Conservation (phyloP, 2,329 filamentous ascomycete genomes). For the Xylariales sp. region DNA sequence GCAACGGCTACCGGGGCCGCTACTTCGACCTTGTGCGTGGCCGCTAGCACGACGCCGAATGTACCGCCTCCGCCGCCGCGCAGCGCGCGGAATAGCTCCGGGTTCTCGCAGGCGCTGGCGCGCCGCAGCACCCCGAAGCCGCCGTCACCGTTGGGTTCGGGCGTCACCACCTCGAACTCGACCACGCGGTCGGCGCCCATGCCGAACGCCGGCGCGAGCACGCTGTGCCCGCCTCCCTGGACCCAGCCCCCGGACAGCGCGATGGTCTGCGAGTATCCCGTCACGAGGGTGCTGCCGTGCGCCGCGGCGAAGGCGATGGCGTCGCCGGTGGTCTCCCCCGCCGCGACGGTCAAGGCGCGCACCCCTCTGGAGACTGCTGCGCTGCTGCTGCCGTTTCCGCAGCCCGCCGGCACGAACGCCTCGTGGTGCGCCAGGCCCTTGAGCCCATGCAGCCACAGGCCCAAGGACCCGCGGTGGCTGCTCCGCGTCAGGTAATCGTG, state of each 20-base stretch:
- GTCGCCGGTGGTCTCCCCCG: conserved; percentile 22
- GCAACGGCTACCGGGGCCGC: conserved; percentile 26
- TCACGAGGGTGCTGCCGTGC: conserved; percentile 20
- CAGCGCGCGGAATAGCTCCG: conserved; percentile 44
- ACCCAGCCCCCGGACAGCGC: conserved; percentile 22
- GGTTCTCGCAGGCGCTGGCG: conserved; percentile 30
- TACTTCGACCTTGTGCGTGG: conserved; percentile 36
- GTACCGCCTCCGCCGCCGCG: conserved; percentile 42
- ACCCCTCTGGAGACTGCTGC: no score
- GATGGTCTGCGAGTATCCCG: conserved; percentile 16
- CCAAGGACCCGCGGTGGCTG: conserved; percentile 21
- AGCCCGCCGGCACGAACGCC: conserved; percentile 16
- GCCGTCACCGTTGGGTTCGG: no score
- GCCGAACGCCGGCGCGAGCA: conserved; percentile 21
- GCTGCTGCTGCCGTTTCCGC: conserved; percentile 7
- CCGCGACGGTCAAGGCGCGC: conserved; percentile 21
- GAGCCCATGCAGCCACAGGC: conserved; percentile 24
- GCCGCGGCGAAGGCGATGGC: conserved; percentile 18
- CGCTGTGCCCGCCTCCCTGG: conserved; percentile 22
- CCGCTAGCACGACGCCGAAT: conserved; percentile 37
- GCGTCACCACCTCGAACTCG: conserved; percentile 22
- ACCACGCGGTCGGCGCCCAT: conserved; percentile 22
- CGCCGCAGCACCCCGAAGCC: conserved; percentile 11
- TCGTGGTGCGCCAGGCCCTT: conserved; percentile 15
- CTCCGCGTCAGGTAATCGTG: conserved; percentile 28